Conservation (phyloP, 257 asterid genomes). For the Penstemon barbatus region DNA sequence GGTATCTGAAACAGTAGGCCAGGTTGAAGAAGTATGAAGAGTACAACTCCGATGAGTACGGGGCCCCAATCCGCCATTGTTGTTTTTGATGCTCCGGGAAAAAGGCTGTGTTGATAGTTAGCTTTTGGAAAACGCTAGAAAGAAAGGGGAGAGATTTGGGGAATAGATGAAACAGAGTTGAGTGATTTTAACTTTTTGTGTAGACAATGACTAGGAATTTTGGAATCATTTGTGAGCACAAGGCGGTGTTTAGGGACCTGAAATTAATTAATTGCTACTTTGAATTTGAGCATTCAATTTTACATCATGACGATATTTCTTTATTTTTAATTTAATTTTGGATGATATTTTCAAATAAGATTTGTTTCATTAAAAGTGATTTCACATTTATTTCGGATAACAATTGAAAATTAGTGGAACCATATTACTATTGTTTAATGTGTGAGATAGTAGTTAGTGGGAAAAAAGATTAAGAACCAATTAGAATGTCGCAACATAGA, state of each 20-base stretch:
- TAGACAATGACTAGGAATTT: not conserved
- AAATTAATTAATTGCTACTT: not conserved
- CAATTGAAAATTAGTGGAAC: too few species aligned
- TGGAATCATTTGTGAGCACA: slow-evolving; percentile 28
- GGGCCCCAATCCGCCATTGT: slow-evolving; percentile 21
- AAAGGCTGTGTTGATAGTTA: not conserved
- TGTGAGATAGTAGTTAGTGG: too few species aligned
- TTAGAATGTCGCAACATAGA: too few species aligned
- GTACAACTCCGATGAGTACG: slow-evolving; percentile 1
- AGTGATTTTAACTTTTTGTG: not conserved
- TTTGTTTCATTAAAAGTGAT: too few species aligned
- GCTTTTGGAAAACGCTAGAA: slow-evolving; percentile 13
- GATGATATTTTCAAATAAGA: too few species aligned
- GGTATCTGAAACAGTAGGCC: slow-evolving; percentile 10
- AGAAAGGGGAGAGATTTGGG: not conserved
- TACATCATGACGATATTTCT: too few species aligned
- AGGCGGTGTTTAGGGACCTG: not conserved
- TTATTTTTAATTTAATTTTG: too few species aligned
- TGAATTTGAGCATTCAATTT: not conserved
- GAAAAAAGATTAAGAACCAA: too few species aligned
- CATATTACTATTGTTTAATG: too few species aligned
- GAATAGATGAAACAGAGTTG: slow-evolving; percentile 2
- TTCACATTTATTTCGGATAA: too few species aligned
- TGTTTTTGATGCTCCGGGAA: not conserved
- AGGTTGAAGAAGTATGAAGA: slow-evolving; percentile 20